These are phyloP conservation scores for Trametes coccinea DNA, from an alignment of 768 basidiomycete species.

Conservation along the genomic window DNA sequence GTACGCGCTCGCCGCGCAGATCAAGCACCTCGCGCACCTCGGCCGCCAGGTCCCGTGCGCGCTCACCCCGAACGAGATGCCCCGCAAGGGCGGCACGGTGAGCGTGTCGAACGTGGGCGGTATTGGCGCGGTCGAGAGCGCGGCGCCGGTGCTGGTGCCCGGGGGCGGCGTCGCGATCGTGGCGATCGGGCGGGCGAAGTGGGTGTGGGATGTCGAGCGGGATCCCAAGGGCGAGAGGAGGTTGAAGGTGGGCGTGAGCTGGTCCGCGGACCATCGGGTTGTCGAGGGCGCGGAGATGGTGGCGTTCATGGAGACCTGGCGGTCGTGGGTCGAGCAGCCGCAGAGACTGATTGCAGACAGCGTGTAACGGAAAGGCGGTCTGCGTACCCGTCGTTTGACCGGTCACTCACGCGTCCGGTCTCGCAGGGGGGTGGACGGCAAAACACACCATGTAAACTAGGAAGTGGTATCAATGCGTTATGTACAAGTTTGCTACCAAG, in stretches of 20 bases:
- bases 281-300: conserved; percentile 89
- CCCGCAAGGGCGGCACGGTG: conserved; percentile 72
- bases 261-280: conserved; percentile 86
- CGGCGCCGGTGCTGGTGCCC: conserved; percentile 74
- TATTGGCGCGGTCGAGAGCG: conserved; percentile 69
- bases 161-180: conserved; percentile 87
- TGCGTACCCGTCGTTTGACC: too few species aligned
- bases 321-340: conserved; percentile 75
- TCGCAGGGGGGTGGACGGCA: neutral
- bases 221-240: conserved; percentile 51
- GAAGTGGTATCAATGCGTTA: neutral
- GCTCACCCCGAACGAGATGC: conserved; percentile 69
- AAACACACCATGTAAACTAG: neutral
- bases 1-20: conserved; percentile 59
- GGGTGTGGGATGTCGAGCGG: conserved; percentile 70
- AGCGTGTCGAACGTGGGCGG: conserved; percentile 84
- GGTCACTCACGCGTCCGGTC: too few species aligned
- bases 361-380: conserved; percentile 18
- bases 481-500: conserved; percentile 1
- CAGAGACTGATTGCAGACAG: conserved; percentile 61
- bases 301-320: conserved; percentile 86
- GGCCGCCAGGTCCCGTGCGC: conserved; percentile 69
- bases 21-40: conserved; percentile 61
- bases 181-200: conserved; percentile 74
- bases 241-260: conserved; percentile 66